Evolutionary conservation across 2,329 filamentous ascomycete species (phyloP), one percentile per base, ranked within the genome.

Genomic region (Capronia americana): DNA sequence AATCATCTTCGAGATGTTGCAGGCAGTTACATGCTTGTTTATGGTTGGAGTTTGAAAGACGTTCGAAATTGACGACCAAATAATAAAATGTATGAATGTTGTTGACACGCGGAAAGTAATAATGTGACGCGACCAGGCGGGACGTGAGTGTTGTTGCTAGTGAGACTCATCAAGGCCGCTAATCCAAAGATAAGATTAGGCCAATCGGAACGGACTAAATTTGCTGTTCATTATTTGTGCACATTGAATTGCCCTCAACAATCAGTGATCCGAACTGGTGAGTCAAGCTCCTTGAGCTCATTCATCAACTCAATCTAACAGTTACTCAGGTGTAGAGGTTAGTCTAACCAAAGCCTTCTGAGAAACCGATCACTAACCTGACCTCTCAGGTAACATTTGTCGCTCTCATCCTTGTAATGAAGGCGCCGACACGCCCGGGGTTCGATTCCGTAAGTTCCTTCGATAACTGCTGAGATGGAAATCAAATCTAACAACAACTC

Each of bases 361-460:
- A 17, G 17, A 5, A 6, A 41, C 1, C 38, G 4, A 3, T 41
- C 38, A 1, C 14, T 41, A n/a, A 41, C 38, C 1, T 41, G 3
- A 3, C 2, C 17, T n/a, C 8, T 14, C n/a, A 54, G 59, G 46
- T 61, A 61, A 61, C 59, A 61, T 61, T 32, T 55, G 60, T 62
- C 60, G 60, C 60, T 62, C 60, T 62, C 60, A 62, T 56, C 4
- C 23, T 20, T 7, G 77, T 24, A 65, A 72, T 65, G 64, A 65
- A 28, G 71, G 69, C 62, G 66, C 65, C 61, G 65, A 61, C 57
- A 60, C 41, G 61, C 65, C 20, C 26, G 28, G 53, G 24, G 28
- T 55, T 55, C 28, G 24, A 30, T 24, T 57, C 38, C 38, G 34
- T 41, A 3, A 41, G 30, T 57, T n/a, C 14, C 1, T 38, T 30